Percentiles rank a stretch among this genome's conserved stretches.
Evolutionary conservation across 202 grass and related monocot species (phyloP).

Genomic region (Saccharum hybrid): DNA sequence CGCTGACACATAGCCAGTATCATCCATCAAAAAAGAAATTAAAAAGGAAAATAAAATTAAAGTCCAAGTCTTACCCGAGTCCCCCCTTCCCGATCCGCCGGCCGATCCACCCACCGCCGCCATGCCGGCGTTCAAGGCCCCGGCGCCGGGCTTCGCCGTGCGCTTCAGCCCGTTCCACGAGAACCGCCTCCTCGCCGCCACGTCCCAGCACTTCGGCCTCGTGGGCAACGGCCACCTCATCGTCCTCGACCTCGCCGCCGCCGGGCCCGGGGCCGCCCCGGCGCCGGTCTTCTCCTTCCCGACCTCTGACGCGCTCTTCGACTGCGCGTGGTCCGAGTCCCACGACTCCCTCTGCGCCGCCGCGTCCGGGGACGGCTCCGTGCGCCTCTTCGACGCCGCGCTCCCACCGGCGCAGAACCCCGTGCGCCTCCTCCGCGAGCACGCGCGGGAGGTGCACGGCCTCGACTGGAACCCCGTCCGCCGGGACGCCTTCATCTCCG

Average conservation of each 20-base stretch:
- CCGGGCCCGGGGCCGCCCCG: constrained; percentile 40
- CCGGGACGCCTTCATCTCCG: constrained; percentile 86
- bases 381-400: constrained; percentile 82
- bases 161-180: constrained; percentile 98
- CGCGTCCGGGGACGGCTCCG: constrained; percentile 82
- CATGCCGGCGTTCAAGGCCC: constrained; percentile 92
- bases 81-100: constrained; percentile 8
- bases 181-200: constrained; percentile 70
- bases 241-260: constrained; percentile 71
- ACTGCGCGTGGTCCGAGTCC: constrained; percentile 96
- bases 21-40: not conserved
- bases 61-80: constrained; percentile 38
- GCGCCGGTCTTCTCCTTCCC: constrained; percentile 69
- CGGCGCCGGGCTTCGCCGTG: constrained; percentile 75
- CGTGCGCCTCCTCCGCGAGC: constrained; percentile 83
- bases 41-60: not conserved
- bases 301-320: constrained; percentile 87
- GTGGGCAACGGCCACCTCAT: constrained; percentile 92
- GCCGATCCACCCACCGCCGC: constrained; percentile 37
- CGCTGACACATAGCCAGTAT: not conserved
- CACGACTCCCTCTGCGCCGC: constrained; percentile 86
- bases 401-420: constrained; percentile 75
- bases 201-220: constrained; percentile 87
- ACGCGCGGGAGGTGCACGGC: constrained; percentile 87
- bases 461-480: constrained; percentile 95